Percentiles rank a stretch among this genome's conserved stretches.
Evolutionary conservation across 129 eudicot species (phyloP).

Genomic region (Mikania micrantha): DNA sequence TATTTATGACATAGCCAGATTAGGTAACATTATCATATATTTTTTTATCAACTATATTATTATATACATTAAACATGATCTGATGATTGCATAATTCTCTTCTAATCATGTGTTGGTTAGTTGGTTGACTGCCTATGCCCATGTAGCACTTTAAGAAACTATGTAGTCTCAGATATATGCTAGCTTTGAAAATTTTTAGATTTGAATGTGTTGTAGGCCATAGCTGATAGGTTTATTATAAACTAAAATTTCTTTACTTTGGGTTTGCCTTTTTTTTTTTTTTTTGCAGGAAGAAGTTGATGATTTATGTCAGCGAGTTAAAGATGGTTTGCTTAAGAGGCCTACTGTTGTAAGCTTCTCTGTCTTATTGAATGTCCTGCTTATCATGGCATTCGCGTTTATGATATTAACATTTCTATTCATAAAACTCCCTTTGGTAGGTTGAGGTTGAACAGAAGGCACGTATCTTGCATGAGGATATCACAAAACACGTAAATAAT

Average conservation of each 20-base stretch:
- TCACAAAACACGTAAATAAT: slow-evolving; percentile 61
- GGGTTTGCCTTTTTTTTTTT: slow-evolving; percentile 5
- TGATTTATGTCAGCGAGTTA: slow-evolving; percentile 54
- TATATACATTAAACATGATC: background rate
- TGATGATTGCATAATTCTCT: background rate
- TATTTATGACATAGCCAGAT: background rate
- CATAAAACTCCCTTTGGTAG: slow-evolving; percentile 32
- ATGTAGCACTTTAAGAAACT: too few species aligned
- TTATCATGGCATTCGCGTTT: background rate
- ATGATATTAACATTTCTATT: background rate
- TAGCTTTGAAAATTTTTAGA: too few species aligned
- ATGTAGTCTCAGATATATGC: too few species aligned
- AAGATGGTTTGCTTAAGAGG: slow-evolving; percentile 56
- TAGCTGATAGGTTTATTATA: background rate
- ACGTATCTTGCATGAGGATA: slow-evolving; percentile 60
- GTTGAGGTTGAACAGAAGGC: slow-evolving; percentile 69
- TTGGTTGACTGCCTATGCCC: background rate
- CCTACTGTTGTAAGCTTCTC: slow-evolving; percentile 72
- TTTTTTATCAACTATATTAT: background rate
- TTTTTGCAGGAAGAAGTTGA: slow-evolving; percentile 84
- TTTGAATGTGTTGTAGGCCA: too few species aligned
- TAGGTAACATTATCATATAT: background rate
- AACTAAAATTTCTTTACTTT: background rate
- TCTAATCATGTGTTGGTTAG: background rate
- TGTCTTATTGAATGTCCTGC: background rate